Conservation (phyloP, 2,329 filamentous ascomycete species). For the Paecilomyces sp. region DNA sequence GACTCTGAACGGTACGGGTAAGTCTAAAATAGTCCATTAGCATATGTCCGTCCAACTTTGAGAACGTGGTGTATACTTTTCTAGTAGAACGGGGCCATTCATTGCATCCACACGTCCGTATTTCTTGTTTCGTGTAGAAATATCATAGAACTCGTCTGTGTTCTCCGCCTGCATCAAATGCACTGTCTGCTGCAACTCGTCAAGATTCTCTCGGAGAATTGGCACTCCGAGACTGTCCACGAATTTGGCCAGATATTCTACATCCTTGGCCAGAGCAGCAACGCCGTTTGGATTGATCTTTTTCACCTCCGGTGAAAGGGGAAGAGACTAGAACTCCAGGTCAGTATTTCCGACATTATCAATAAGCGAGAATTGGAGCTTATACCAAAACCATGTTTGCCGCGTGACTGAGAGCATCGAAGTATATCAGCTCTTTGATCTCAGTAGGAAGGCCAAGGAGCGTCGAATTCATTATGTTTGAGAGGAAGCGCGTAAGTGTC, state of each 20-base stretch:
- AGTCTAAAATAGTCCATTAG: slow-evolving; percentile 42
- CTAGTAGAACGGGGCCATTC: slow-evolving; percentile 80
- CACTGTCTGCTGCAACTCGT: slow-evolving; percentile 90
- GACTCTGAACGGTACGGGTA: slow-evolving; percentile 55
- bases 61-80: slow-evolving; percentile 58
- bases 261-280: slow-evolving; percentile 71
- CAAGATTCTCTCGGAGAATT: slow-evolving; percentile 82
- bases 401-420: slow-evolving; percentile 88
- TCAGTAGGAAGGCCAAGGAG: slow-evolving; percentile 86
- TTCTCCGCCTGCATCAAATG: slow-evolving; percentile 79
- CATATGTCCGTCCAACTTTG: slow-evolving; percentile 1
- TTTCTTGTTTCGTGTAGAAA: slow-evolving; percentile 81
- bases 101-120: slow-evolving; percentile 88
- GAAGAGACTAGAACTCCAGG: slow-evolving; percentile 52
- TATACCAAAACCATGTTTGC: slow-evolving; percentile 73
- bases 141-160: slow-evolving; percentile 95
- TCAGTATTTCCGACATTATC: slow-evolving; percentile 14
- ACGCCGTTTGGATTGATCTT: slow-evolving; percentile 85
- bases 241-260: slow-evolving; percentile 75
- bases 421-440: slow-evolving; percentile 97
- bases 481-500: slow-evolving; percentile 84
- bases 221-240: slow-evolving; percentile 79
- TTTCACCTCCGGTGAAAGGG: slow-evolving; percentile 70
- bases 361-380: slow-evolving; percentile 12
- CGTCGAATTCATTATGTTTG: slow-evolving; percentile 94